Evolutionary conservation across 1,139 yeast genomes (phyloP), one percentile per base, ranked within the genome.

Genomic region (Lodderomyces metapsilosis): DNA sequence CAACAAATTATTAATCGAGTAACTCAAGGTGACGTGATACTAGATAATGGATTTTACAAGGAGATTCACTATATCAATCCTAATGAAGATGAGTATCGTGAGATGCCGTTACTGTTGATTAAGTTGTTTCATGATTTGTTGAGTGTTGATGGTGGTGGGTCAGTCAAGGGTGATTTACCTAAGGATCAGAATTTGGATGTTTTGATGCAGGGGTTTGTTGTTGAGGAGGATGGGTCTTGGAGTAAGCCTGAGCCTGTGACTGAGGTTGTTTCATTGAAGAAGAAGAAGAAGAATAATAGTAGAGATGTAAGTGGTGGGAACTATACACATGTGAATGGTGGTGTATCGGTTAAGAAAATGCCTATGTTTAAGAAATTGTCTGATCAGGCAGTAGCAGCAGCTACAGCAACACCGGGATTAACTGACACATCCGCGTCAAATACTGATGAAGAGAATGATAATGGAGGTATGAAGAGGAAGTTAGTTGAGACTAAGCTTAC

Each of bases 1-100:
- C 89, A 83, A 57, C 85, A 82, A 51, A 76, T 88, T 40, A 76
- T 86, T 37, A 92, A 86, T 57, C 71, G 94, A 45, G 76, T 88
- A 32, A 78, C 85, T 30, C 74, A 68, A 34, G 75, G 73, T 5
- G 76, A 75, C 12, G 80, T 82, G n/a, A 61, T 60, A 34, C 64
- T 85, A 36, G 66, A 67, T 2, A 52, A 60, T 2, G 59, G 62
- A 16, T 53, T 66, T 33, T 87, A 71, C 62, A 68, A 74, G 41
- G 59, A 66, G 39, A 76, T 88, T 31, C 59, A 71, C 42, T 82
- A 82, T 50, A 59, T 83, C 40, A 78, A 89, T 35, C 91, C 89
- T 5, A 74, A 72, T 51, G 62, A 58, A 8, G 61, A 60, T 39
- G 68, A 70, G 39, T 53, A 57, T 23, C 40, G 27, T 24, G 50